Base-by-base conservation (phyloP, 805 yeast species). In the Lachancea sp. region DNA sequence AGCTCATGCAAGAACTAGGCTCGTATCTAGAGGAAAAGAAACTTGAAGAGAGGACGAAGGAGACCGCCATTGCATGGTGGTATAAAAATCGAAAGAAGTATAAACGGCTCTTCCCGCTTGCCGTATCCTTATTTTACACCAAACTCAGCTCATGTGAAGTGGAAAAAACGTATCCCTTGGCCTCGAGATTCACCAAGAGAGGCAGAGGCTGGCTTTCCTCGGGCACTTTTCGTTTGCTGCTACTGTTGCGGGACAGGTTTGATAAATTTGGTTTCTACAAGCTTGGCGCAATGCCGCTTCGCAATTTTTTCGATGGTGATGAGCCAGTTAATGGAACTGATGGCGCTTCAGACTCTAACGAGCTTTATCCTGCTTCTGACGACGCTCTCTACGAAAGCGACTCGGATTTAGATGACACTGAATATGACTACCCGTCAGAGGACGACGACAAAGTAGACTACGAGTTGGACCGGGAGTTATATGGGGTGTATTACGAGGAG, bases 51-150 rank as follows among this genome's bases (percentile, higher is more conserved):
- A 37, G 47, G 20, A 32, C 39, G 15, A 18, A 17, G 13, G 45
- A 45, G 27, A 33, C 35, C 20, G 41, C 38, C 10, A 35, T 41
- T 35, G 45, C 30, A 13, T 45, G 45, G 44, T 41, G 44, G 44
- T 41, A 36, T 38, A 22, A 41, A n/a, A 45, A 20, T 20, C 45
- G 30, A 22, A 11, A 6, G 17, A 15, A 36, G 12, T 40, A 13
- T 22, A 37, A 32, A 29, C 16, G 36, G 19, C 41, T 45, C 8
- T 45, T 45, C 12, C n/a, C 33, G 18, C 36, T 39, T 13, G 48
- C 44, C 33, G 33, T 45, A 22, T 33, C 48, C 16, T 22, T 45
- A 13, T 45, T 31, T 29, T 45, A 45, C 36, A 45, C 48, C n/a
- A 45, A 32, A 10, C 17, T 45, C 16, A 45, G 44, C 40, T 9